These are phyloP conservation scores for Pythium grandisporangium DNA, from an alignment of 352 stramenopile genomes.

Conservation along the genomic window DNA sequence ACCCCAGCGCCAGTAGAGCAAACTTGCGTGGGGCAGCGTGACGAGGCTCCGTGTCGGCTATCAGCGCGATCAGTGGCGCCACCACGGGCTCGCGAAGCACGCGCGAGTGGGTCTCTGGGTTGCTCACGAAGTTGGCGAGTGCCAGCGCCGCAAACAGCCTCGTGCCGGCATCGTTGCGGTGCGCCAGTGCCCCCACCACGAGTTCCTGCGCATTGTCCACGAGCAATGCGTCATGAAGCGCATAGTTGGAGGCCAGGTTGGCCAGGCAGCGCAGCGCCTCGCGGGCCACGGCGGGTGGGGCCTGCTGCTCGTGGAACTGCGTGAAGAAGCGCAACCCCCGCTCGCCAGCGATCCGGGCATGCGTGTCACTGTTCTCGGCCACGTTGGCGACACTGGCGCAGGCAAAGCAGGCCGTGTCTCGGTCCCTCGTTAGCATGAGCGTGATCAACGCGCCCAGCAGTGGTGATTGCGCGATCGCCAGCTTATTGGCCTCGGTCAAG, in stretches of 20 bases:
- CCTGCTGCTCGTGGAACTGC: conserved; percentile 40
- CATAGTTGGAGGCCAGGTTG: conserved; percentile 77
- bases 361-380: conserved; percentile 87
- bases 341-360: conserved; percentile 67
- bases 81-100: conserved; percentile 60
- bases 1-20: conserved; percentile 78
- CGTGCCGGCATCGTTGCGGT: conserved; percentile 53
- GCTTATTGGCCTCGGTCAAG: conserved; percentile 94
- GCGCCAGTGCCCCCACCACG: conserved; percentile 58
- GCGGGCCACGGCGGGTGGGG: conserved; percentile 23
- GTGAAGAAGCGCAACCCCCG: conserved; percentile 75
- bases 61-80: conserved; percentile 41
- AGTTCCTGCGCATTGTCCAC: conserved; percentile 74
- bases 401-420: conserved; percentile 52
- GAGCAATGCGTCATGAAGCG: conserved; percentile 78
- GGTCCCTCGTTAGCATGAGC: conserved; percentile 79
- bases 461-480: conserved; percentile 81
- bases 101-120: conserved; percentile 67
- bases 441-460: conserved; percentile 74
- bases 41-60: conserved; percentile 18
- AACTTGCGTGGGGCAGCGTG: conserved; percentile 60
- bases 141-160: conserved; percentile 84
- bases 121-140: conserved; percentile 87
- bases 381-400: conserved; percentile 89
- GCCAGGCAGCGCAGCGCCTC: conserved; percentile 70